Conservation (phyloP, 2,329 filamentous ascomycete species). For the Aaosphaeria arxii region DNA sequence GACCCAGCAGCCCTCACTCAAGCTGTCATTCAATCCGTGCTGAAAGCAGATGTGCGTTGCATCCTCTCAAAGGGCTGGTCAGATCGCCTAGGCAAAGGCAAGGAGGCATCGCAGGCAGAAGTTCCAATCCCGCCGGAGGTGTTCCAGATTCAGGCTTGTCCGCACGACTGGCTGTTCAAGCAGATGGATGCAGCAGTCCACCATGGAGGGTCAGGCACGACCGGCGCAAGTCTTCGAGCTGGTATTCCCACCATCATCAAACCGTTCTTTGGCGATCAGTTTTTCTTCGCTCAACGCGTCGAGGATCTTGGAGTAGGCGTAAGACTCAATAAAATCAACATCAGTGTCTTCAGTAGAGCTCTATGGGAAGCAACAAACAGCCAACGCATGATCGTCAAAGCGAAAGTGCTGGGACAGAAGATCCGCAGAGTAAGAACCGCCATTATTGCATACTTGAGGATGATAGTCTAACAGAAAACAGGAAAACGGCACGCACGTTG, state of each 20-base stretch:
- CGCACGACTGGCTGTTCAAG: slow-evolving; percentile 93
- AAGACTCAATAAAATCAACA: slow-evolving; percentile 83
- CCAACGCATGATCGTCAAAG: slow-evolving; percentile 87
- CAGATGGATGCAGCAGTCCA: slow-evolving; percentile 94
- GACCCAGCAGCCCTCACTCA: slow-evolving; percentile 85
- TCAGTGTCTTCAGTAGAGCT: slow-evolving; percentile 78
- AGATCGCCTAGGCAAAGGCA: slow-evolving; percentile 65
- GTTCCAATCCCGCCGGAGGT: slow-evolving; percentile 76
- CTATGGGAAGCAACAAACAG: slow-evolving; percentile 90
- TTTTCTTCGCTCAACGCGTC: slow-evolving; percentile 86
- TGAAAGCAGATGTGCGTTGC: slow-evolving; percentile 88
- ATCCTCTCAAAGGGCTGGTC: slow-evolving; percentile 98
- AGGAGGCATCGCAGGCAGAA: slow-evolving; percentile 58
- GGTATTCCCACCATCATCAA: slow-evolving; percentile 93
- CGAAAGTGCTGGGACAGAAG: slow-evolving; percentile 74
- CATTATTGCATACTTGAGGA: neutral
- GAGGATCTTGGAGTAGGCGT: slow-evolving; percentile 93
- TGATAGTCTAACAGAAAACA: slow-evolving; percentile 36
- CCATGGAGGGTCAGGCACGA: slow-evolving; percentile 92
- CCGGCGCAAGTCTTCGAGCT: slow-evolving; percentile 84
- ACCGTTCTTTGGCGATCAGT: slow-evolving; percentile 97
- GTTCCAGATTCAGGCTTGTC: slow-evolving; percentile 81
- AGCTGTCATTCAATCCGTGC: slow-evolving; percentile 88
- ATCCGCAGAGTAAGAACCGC: slow-evolving; percentile 71
- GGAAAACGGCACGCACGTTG: slow-evolving; percentile 87